Percentiles rank a stretch among this genome's conserved stretches.
phyloP scores from a whole-genome alignment of 2,329 filamentous ascomycete genomes.

The Fusarium guadeloupense region DNA sequence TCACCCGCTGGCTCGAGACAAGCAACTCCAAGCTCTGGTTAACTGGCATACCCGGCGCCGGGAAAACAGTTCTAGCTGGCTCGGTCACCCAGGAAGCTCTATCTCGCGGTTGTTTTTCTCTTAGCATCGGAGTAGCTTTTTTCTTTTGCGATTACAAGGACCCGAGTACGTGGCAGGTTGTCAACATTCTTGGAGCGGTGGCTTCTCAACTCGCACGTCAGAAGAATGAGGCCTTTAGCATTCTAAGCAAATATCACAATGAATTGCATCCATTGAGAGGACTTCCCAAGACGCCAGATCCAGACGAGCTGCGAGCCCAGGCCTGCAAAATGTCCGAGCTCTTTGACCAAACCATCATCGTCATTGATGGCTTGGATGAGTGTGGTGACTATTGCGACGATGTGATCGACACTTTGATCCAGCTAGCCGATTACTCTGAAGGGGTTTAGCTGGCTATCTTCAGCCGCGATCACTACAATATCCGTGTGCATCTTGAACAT shows the following conservation, averaged over 20 bases:
- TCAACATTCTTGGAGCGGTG: too few species aligned
- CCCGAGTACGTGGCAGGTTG: too few species aligned
- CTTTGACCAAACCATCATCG: not conserved
- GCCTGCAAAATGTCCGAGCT: not conserved
- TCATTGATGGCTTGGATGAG: slow-evolving; percentile 6
- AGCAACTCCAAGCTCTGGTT: too few species aligned
- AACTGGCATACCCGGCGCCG: too few species aligned
- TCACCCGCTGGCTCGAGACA: too few species aligned
- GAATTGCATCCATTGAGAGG: not conserved
- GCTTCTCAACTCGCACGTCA: not conserved
- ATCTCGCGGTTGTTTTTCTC: too few species aligned
- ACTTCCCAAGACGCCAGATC: not conserved
- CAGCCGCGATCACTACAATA: slow-evolving; percentile 16
- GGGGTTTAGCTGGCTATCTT: not conserved
- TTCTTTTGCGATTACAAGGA: too few species aligned
- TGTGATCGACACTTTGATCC: not conserved
- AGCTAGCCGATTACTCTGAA: not conserved
- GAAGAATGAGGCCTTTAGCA: not conserved
- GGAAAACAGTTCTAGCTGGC: too few species aligned
- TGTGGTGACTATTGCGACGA: slow-evolving; percentile 3
- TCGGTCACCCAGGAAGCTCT: slow-evolving; percentile 10
- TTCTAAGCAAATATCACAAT: not conserved
- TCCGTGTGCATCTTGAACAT: not conserved
- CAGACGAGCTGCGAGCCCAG: accelerated
- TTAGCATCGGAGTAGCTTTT: too few species aligned